Evolutionary conservation across 2,329 filamentous ascomycete species (phyloP), one percentile per base, ranked within the genome.

Genomic region (Claviceps cyperi): DNA sequence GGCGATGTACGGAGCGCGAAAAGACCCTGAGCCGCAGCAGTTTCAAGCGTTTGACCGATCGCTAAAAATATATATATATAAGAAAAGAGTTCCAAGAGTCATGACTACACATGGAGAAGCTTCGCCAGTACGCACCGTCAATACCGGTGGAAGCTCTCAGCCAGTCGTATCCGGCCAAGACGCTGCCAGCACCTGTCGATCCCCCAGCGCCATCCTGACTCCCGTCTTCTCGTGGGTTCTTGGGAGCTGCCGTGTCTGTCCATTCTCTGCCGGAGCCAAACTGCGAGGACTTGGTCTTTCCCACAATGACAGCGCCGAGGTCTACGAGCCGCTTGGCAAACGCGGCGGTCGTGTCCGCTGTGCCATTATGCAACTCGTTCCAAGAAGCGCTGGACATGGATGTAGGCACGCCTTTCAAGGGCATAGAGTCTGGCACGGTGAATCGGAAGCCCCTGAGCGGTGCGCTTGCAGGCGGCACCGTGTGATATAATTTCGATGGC

Each of bases 351-450:
- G 56, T 58, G 2, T 63, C 68, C 4, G 59, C 59, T 0, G 69
- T 64, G 2, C 68, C 58, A 1, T 68, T 64, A 49, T 79, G 75
- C 2, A 83, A 61, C 36, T 72, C 64, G 21, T 71, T 72, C 69
- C 75, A 84, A 1, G 78, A 74, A 35, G 75, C 66, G 50, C 78
- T 82, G 0, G 80, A 81, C 35, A 75, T 68, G 1, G 70, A 70
- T 0, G 76, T 81, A 13, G 69, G 69, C 0, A 81, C 61, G 1
- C 81, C 81, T n/a, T 59, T 54, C 0, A 70, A 50, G 3, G 63
- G 57, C 36, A 63, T 53, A 3, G 58, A 54, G 37, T 71, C 68
- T 17, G 61, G 59, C 11, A 71, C 52, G 21, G 65, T 57, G 4
- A 69, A 50, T 4, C 69, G 66, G 15, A 61, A 50, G 15, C 69